phyloP scores from a whole-genome alignment of 768 basidiomycete species.

The Coprinopsis marcescibilis region DNA sequence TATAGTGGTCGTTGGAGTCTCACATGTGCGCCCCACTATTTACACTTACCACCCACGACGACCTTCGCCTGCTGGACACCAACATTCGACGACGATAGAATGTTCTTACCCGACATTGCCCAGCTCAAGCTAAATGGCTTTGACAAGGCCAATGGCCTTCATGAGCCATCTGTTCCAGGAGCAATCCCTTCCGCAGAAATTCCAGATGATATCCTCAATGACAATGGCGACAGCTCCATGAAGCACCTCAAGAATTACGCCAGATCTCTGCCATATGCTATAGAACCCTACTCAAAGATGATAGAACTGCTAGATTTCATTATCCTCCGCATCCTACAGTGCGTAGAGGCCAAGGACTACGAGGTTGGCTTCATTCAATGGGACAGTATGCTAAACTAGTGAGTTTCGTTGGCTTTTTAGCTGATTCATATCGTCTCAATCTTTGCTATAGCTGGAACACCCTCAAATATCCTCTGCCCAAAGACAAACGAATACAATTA shows the following conservation, averaged over 20 bases:
- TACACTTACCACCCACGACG: conserved; percentile 9
- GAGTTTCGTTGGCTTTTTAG: conserved; percentile 24
- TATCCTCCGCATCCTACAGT: conserved; percentile 61
- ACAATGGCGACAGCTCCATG: conserved; percentile 41
- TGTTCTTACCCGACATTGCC: conserved; percentile 46
- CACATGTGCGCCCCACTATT: background rate
- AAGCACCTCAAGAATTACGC: conserved; percentile 60
- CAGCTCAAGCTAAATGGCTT: conserved; percentile 37
- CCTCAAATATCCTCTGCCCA: conserved; percentile 84
- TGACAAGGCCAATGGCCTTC: conserved; percentile 4
- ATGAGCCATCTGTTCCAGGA: background rate
- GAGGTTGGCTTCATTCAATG: conserved; percentile 76
- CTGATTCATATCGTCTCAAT: conserved; percentile 9
- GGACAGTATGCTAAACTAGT: conserved; percentile 75
- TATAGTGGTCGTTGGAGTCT: background rate
- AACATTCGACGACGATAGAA: conserved; percentile 14
- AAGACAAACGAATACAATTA: conserved; percentile 66
- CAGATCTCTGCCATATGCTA: conserved; percentile 64
- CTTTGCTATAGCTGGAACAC: conserved; percentile 60
- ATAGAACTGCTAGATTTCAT: conserved; percentile 71
- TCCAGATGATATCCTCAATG: conserved; percentile 23
- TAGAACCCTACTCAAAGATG: conserved; percentile 74
- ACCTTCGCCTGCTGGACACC: conserved; percentile 14
- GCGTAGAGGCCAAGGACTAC: conserved; percentile 75
- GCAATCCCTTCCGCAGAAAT: conserved; percentile 14